Evolutionary conservation across 352 stramenopile genomes (phyloP), one percentile per base, ranked within the genome.

Genomic region (Pythium dissimile): DNA sequence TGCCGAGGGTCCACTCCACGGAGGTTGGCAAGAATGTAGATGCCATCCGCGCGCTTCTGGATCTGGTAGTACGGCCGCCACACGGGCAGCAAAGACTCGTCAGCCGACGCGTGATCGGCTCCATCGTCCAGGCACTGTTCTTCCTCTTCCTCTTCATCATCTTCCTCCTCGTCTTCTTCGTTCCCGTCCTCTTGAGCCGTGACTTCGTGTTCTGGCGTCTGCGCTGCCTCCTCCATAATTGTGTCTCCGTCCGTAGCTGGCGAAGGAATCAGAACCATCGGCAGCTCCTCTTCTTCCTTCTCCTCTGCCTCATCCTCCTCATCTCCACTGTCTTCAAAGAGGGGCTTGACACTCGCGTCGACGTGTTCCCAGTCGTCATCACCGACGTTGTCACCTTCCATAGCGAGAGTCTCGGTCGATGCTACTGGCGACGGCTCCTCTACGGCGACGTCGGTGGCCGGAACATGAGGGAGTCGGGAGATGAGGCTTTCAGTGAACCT

Each of bases 11-110:
- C 52, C 3, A 70, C 47, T 37, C 63, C 67, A 16, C 35, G 49
- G 13, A 75, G 58, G 23, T 69, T 71, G 6, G 69, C 69, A 4
- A 77, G 35, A 23, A 85, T 31, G 49, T 80, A 78, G 18, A 85
- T 54, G 26, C 75, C 73, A 32, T 85, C 70, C 12, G 61, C 51
- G 4, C 66, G 68, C 23, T 75, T 72, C 53, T 84, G 71, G 11
- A 84, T 57, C 56, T 82, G 72, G 64, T 85, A 88, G 64, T 88
- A 85, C 13, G 77, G 75, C 20, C 66, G 62, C 77, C 74, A 87
- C 32, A 77, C 62, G 1, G 77, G 77, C 2, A 87, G 58, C 3
- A 62, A 75, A 28, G 52, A 57, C 26, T 67, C 38, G 42, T 74
- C 66, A 16, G 73, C 48, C 5, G 13, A 5, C n/a, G n/a, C 27